Conservation (phyloP, 768 basidiomycete genomes). For the Tylopilus balloui region DNA sequence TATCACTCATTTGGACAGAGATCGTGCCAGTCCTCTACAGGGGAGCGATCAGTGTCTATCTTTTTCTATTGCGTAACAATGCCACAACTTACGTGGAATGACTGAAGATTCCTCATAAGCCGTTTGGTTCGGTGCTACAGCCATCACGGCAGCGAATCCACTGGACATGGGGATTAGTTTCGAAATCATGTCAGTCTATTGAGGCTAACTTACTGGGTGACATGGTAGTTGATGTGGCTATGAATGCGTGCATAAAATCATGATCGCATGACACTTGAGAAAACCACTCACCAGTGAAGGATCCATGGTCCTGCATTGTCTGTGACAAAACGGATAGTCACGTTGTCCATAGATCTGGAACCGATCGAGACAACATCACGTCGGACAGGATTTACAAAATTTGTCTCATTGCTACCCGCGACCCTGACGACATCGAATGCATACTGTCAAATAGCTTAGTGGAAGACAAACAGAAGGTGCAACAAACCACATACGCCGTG, state of each 20-base stretch:
- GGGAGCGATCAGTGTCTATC: neutral
- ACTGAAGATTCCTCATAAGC: slow-evolving; percentile 3
- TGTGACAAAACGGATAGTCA: slow-evolving; percentile 55
- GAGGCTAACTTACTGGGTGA: neutral
- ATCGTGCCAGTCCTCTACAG: neutral
- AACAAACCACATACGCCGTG: slow-evolving; percentile 33
- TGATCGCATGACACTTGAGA: neutral
- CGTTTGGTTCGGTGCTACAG: slow-evolving; percentile 12
- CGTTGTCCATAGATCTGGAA: slow-evolving; percentile 34
- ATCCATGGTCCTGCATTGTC: slow-evolving; percentile 29
- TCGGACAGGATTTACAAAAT: slow-evolving; percentile 34
- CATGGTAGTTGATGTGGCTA: slow-evolving; percentile 2
- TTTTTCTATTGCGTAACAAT: neutral
- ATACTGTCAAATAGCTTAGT: slow-evolving; percentile 21
- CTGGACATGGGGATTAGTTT: neutral
- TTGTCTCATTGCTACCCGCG: slow-evolving; percentile 26
- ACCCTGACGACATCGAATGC: slow-evolving; percentile 33
- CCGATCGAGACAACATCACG: slow-evolving; percentile 32
- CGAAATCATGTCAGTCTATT: neutral
- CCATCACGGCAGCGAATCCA: slow-evolving; percentile 22
- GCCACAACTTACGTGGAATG: neutral
- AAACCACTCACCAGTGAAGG: slow-evolving; percentile 5
- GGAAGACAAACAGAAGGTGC: too few species aligned
- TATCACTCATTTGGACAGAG: neutral
- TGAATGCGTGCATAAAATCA: neutral